A percentile compares a stretch with the other conserved stretches of the same genome.
phyloP scores from a whole-genome alignment of 2,329 filamentous ascomycete genomes.

The Alternaria angustiovoidea region DNA sequence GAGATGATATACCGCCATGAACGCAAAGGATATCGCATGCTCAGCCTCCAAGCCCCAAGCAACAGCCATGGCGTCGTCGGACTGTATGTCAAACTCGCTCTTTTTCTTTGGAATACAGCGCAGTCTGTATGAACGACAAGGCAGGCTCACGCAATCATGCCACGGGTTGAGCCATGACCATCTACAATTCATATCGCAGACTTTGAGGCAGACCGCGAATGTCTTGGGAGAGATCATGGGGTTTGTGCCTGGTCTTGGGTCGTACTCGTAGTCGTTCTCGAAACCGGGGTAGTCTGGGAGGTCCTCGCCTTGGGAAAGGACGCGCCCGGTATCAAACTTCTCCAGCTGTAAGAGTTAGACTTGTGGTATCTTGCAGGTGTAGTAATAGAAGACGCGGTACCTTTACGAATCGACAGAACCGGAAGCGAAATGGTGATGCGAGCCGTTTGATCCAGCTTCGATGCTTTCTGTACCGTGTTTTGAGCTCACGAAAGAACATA shows the following conservation, averaged over 20 bases:
- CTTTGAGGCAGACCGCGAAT: background rate
- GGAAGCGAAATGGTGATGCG: background rate
- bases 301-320: background rate
- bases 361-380: background rate
- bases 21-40: background rate
- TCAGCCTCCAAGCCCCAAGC: background rate
- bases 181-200: background rate
- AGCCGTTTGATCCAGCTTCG: background rate
- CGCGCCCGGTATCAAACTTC: background rate
- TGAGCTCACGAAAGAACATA: too few relatives aligned
- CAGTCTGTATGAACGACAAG: too few relatives aligned
- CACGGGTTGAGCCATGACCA: background rate
- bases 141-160: background rate
- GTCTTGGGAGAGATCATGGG: background rate
- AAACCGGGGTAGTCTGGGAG: too few relatives aligned
- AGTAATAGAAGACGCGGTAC: background rate
- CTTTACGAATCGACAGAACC: background rate
- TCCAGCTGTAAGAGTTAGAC: background rate
- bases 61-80: background rate
- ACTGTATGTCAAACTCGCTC: too few relatives aligned
- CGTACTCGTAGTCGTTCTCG: too few relatives aligned
- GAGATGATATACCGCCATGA: slow-evolving; percentile 7
- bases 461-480: background rate
- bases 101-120: too few relatives aligned
- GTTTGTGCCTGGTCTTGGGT: background rate